These are phyloP conservation scores for Hanseniaspora osmophila DNA, from an alignment of 805 yeast genomes.

Conservation along the genomic window DNA sequence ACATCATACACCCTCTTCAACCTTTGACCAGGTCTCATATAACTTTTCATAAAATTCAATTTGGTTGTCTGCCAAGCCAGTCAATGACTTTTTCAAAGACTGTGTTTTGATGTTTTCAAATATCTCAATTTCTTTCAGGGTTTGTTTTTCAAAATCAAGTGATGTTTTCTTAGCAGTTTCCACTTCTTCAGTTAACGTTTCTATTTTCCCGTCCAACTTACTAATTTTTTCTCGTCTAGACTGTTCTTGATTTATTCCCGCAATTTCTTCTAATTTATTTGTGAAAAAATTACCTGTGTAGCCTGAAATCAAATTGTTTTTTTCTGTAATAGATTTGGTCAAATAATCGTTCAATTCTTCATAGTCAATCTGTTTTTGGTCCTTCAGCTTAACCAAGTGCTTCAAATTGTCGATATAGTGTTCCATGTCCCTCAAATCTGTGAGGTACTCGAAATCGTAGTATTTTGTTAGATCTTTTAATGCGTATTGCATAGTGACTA, in stretches of 20 bases:
- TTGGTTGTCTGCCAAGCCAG: constrained; percentile 62
- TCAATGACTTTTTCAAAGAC: constrained; percentile 61
- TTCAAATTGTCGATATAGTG: constrained; percentile 58
- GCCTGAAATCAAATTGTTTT: constrained; percentile 36
- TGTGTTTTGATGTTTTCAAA: constrained; percentile 71
- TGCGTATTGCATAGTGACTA: constrained; percentile 30
- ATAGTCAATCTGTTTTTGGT: constrained; percentile 80
- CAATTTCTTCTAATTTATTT: constrained; percentile 43
- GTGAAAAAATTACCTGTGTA: constrained; percentile 40
- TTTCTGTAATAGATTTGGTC: constrained; percentile 55
- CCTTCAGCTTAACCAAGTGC: constrained; percentile 65
- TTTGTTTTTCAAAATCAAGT: constrained; percentile 42
- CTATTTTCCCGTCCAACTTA: constrained; percentile 29
- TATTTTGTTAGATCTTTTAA: constrained; percentile 31
- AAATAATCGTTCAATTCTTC: constrained; percentile 76
- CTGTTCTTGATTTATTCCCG: constrained; percentile 48
- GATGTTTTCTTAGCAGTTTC: constrained; percentile 36
- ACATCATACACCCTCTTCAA: constrained; percentile 25
- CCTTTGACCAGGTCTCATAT: constrained; percentile 56
- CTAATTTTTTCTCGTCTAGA: constrained; percentile 37
- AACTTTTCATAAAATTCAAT: constrained; percentile 56
- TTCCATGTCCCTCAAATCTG: constrained; percentile 74
- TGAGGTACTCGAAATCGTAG: constrained; percentile 69
- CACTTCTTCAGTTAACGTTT: constrained; percentile 35
- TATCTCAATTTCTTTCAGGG: constrained; percentile 40